Percentiles rank a stretch among this genome's conserved stretches.
Evolutionary conservation across 2,329 filamentous ascomycete species (phyloP).

Genomic region (Kalmusia sp.): DNA sequence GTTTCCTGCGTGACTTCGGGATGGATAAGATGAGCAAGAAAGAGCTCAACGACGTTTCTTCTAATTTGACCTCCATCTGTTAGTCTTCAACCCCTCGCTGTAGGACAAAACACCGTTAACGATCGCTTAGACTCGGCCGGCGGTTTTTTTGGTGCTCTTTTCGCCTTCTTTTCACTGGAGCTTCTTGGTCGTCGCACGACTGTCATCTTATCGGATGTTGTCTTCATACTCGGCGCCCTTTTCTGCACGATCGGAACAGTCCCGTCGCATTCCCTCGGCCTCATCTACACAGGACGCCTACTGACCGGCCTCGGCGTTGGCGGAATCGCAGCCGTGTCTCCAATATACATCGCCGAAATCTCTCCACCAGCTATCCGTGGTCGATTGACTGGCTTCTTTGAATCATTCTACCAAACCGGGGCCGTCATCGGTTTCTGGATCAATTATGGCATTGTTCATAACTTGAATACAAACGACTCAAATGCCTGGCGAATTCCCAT

Average conservation of each 20-base stretch:
- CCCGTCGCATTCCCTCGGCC: slow-evolving; percentile 39
- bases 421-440: slow-evolving; percentile 57
- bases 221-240: slow-evolving; percentile 53
- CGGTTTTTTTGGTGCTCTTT: slow-evolving; percentile 60
- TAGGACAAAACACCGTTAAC: neutral
- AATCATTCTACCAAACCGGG: slow-evolving; percentile 69
- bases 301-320: slow-evolving; percentile 48
- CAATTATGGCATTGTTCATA: slow-evolving; percentile 49
- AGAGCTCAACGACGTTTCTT: slow-evolving; percentile 50
- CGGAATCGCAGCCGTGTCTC: slow-evolving; percentile 46
- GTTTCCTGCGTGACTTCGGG: slow-evolving; percentile 57
- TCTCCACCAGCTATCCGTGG: slow-evolving; percentile 69
- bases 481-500: slow-evolving; percentile 70
- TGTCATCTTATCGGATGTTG: slow-evolving; percentile 54
- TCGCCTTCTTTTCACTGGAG: slow-evolving; percentile 54
- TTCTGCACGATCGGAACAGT: slow-evolving; percentile 41
- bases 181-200: slow-evolving; percentile 59
- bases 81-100: slow-evolving; percentile 1
- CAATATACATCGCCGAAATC: slow-evolving; percentile 48
- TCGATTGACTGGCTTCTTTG: slow-evolving; percentile 70
- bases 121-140: slow-evolving; percentile 52
- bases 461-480: slow-evolving; percentile 53
- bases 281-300: slow-evolving; percentile 53
- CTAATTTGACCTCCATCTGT: slow-evolving; percentile 58
- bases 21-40: slow-evolving; percentile 39